Evolutionary conservation across 2,329 filamentous ascomycete genomes (phyloP), one percentile per base, ranked within the genome.

Genomic region (Phialocephala subalpina): DNA sequence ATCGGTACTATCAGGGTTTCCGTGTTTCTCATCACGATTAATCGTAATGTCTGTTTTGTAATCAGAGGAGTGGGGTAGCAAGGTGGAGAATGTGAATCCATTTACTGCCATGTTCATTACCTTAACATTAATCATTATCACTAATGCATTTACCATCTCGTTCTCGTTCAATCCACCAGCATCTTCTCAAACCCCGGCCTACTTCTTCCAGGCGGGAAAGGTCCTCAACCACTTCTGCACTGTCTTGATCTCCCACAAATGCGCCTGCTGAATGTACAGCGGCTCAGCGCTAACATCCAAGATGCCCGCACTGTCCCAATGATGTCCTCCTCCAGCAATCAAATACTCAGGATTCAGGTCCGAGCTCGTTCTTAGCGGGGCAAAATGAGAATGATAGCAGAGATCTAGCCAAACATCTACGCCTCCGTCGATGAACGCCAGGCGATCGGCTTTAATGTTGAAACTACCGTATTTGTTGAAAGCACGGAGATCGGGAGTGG

Each of bases 361-460:
- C 0, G 78, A 78, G 9, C 77, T 77, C 4, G 77, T 73, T 7
- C 78, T 74, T 5, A 79, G 74, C 6, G 78, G 76, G 2, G 80
- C 81, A 16, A 79, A 70, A 52, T 79, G 76, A 0, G 82, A 83
- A 65, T 86, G 84, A 67, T 83, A 86, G 71, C 82, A 84, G 2
- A 84, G 68, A 58, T 83, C 83, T 4, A 82, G 77, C 84, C 84
- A 86, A 11, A 84, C 82, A 69, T 87, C 84, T 59, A 80, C 64
- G 68, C 80, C 78, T 11, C 84, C 84, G 67, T 86, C 84, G 61
- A 86, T 83, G 40, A 85, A 80, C 3, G 83, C 83, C 1, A 86
- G 76, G 3, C 83, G 77, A 42, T 81, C 77, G 6, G 83, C 82
- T 20, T 76, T 74, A 58, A 85, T 75, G 66, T 82, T 76, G 69